A percentile compares a stretch with the other conserved stretches of the same genome.
These are phyloP conservation scores for Solanum hybrid DNA, from an alignment of 305 asterid genomes.

Conservation along the genomic window DNA sequence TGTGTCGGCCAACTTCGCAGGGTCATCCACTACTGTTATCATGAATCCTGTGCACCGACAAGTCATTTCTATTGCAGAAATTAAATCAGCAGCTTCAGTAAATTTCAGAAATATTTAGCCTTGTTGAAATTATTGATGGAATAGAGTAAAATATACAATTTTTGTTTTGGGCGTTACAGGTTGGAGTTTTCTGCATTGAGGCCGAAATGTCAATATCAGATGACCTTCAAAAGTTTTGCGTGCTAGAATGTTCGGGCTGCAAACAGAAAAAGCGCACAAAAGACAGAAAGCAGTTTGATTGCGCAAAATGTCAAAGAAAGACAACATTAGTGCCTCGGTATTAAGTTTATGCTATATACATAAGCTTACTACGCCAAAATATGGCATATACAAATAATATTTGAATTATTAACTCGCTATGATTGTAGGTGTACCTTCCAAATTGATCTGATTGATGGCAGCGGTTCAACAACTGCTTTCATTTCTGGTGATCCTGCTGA, in stretches of 20 bases:
- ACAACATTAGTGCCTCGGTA: not conserved
- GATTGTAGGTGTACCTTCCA: not conserved
- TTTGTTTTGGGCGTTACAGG: not conserved
- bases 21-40: not conserved
- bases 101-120: not conserved
- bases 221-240: not conserved
- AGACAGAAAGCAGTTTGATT: not conserved
- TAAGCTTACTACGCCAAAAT: not conserved
- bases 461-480: not conserved
- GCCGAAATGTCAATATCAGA: not conserved
- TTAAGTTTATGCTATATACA: not conserved
- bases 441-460: not conserved
- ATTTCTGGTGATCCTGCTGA: not conserved
- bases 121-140: not conserved
- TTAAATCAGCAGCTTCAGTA: not conserved
- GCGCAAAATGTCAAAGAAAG: not conserved
- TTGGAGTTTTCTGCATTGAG: not conserved
- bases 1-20: not conserved
- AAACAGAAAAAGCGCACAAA: not conserved
- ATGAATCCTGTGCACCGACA: not conserved
- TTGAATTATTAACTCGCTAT: not conserved
- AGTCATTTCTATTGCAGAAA: too few relatives aligned
- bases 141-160: not conserved
- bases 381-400: not conserved
- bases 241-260: not conserved